A percentile compares a stretch with the other conserved stretches of the same genome.
Conservation (phyloP, 495 filamentous ascomycete genomes). For the Daldinia concentrica region DNA sequence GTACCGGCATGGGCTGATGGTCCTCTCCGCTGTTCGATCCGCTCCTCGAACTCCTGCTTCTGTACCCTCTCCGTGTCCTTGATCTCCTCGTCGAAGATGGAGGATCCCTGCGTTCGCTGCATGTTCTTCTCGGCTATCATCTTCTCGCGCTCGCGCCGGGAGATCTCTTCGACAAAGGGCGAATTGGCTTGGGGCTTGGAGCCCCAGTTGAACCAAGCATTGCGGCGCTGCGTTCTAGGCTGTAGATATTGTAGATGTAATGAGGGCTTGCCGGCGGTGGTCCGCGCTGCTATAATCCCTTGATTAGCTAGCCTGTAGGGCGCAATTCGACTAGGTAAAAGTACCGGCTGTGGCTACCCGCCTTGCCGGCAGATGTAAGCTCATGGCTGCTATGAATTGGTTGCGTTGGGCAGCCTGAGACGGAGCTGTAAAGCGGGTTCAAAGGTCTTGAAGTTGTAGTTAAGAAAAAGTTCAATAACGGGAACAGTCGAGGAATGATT, state of each 20-base stretch:
- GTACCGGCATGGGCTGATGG: background rate
- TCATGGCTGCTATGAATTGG: slow-evolving; percentile 49
- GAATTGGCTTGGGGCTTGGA: slow-evolving; percentile 14
- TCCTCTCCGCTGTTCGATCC: slow-evolving; percentile 4
- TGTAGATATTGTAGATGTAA: slow-evolving; percentile 35
- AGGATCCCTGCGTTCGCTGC: slow-evolving; percentile 50
- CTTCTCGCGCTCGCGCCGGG: slow-evolving; percentile 42
- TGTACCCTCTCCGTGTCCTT: slow-evolving; percentile 34
- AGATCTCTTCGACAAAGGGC: slow-evolving; percentile 23
- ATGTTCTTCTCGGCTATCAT: slow-evolving; percentile 45
- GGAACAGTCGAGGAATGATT: background rate
- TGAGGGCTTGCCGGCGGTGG: slow-evolving; percentile 47
- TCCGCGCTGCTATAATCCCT: slow-evolving; percentile 27
- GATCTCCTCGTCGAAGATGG: slow-evolving; percentile 69
- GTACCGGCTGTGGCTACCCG: slow-evolving; percentile 53
- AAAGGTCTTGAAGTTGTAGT: slow-evolving; percentile 8
- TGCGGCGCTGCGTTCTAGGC: slow-evolving; percentile 40
- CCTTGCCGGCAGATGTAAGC: slow-evolving; percentile 55
- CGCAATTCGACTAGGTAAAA: background rate
- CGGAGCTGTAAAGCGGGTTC: slow-evolving; percentile 9
- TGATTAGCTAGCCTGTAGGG: slow-evolving; percentile 13
- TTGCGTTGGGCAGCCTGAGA: slow-evolving; percentile 8
- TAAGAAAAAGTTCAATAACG: slow-evolving; percentile 21
- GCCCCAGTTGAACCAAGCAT: slow-evolving; percentile 46
- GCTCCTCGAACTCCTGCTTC: slow-evolving; percentile 5